These are phyloP conservation scores for Osmanthus fragrans DNA, from an alignment of 257 asterid species.

Conservation along the genomic window DNA sequence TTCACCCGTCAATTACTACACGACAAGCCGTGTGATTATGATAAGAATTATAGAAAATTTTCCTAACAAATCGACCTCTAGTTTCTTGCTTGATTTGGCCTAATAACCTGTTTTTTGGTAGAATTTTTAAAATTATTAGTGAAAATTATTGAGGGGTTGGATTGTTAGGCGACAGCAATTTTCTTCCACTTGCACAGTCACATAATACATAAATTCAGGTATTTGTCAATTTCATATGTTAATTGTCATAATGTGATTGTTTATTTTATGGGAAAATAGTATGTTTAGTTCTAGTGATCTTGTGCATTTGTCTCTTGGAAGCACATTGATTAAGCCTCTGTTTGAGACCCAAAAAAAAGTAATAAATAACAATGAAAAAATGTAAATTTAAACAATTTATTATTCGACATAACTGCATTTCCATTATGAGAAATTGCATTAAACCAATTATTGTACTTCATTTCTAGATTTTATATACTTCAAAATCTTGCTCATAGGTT, in stretches of 20 bases:
- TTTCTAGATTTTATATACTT: too few relatives aligned
- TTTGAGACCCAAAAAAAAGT: too few relatives aligned
- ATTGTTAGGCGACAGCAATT: conserved; percentile 24
- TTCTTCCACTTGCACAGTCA: background rate
- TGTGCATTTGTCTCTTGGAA: background rate
- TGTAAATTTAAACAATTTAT: too few relatives aligned
- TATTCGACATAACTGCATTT: too few relatives aligned
- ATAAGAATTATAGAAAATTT: background rate
- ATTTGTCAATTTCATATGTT: background rate
- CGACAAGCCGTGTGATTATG: background rate
- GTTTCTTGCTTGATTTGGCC: background rate
- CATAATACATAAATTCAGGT: background rate
- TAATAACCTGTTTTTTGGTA: background rate
- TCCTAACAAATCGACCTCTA: background rate
- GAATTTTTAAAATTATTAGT: background rate
- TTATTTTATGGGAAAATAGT: background rate
- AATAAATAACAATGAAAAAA: too few relatives aligned
- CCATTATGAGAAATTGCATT: too few relatives aligned
- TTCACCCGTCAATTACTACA: background rate
- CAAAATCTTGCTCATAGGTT: too few relatives aligned
- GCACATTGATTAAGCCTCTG: too few relatives aligned
- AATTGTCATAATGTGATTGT: background rate
- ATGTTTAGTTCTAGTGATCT: background rate
- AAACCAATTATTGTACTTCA: too few relatives aligned
- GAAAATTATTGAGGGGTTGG: conserved; percentile 23